Evolutionary conservation across 2,329 filamentous ascomycete genomes (phyloP).

Genomic region (Colletotrichum eremochloae): DNA sequence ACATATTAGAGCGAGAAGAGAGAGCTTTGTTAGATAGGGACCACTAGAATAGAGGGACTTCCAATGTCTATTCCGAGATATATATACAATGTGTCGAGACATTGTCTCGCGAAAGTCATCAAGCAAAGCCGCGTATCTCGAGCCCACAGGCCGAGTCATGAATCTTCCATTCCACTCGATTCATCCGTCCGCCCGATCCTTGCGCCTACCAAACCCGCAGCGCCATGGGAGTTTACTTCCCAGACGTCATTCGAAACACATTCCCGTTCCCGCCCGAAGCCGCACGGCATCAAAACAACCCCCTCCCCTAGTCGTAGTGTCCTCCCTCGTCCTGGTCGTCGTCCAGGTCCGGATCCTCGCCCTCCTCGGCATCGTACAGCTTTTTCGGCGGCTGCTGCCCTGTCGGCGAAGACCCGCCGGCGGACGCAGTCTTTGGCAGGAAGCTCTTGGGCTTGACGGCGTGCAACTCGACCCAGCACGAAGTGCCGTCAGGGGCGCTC

Average conservation of each 20-base stretch:
- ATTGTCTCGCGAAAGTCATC: background rate
- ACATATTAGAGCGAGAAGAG: slow-evolving; percentile 9
- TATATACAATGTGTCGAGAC: background rate
- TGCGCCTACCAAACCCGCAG: slow-evolving; percentile 1
- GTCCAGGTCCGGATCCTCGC: slow-evolving; percentile 49
- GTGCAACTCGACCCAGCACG: slow-evolving; percentile 56
- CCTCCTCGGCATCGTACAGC: slow-evolving; percentile 53
- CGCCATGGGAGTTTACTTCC: background rate
- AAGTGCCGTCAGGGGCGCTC: slow-evolving; percentile 52
- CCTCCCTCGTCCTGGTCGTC: slow-evolving; percentile 45
- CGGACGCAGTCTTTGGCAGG: slow-evolving; percentile 12
- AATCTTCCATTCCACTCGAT: background rate
- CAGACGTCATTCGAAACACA: background rate
- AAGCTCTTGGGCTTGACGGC: slow-evolving; percentile 46
- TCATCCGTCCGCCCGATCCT: background rate
- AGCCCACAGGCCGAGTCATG: background rate
- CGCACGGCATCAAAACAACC: background rate
- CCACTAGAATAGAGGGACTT: slow-evolving; percentile 28
- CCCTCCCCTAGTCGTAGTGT: slow-evolving; percentile 25
- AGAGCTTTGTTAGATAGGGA: slow-evolving; percentile 23
- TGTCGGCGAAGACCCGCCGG: slow-evolving; percentile 22
- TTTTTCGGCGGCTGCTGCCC: slow-evolving; percentile 43
- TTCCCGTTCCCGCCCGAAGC: background rate
- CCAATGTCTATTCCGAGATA: slow-evolving; percentile 9
- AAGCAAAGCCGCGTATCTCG: slow-evolving; percentile 12